A percentile compares a stretch with the other conserved stretches of the same genome.
Evolutionary conservation across 257 asterid species (phyloP).

Genomic region (Linderniella brevidens): DNA sequence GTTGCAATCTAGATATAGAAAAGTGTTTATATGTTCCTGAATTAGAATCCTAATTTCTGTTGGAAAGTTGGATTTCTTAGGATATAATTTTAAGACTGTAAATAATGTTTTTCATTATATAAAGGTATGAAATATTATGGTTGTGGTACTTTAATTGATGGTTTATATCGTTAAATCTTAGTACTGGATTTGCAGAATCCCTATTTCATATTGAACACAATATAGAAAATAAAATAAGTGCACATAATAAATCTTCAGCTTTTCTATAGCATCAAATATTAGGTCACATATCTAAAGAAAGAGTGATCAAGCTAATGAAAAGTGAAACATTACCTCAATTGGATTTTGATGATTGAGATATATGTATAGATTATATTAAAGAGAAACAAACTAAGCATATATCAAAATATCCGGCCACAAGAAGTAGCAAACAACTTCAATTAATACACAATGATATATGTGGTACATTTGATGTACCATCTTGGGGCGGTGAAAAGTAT

Average conservation of each 20-base stretch:
- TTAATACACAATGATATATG: not conserved
- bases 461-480: not conserved
- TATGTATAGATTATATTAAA: constrained; percentile 1
- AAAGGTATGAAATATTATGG: not conserved
- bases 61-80: not conserved
- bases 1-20: not conserved
- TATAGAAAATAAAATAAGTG: too few species aligned
- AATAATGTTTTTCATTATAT: not conserved
- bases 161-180: not conserved
- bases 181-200: too few species aligned
- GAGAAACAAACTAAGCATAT: not conserved
- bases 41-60: not conserved
- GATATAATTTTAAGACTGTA: not conserved
- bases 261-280: not conserved
- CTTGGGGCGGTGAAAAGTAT: not conserved
- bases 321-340: not conserved
- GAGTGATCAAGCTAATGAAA: not conserved
- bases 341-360: not conserved
- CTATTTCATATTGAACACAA: too few species aligned
- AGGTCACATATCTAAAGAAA: not conserved
- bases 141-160: not conserved
- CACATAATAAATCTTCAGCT: too few species aligned
- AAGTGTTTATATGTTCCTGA: not conserved
- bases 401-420: not conserved
- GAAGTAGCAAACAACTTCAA: not conserved